Base-by-base conservation (phyloP, 371 early-diverging fungal genomes). In the Mortierella sp. region DNA sequence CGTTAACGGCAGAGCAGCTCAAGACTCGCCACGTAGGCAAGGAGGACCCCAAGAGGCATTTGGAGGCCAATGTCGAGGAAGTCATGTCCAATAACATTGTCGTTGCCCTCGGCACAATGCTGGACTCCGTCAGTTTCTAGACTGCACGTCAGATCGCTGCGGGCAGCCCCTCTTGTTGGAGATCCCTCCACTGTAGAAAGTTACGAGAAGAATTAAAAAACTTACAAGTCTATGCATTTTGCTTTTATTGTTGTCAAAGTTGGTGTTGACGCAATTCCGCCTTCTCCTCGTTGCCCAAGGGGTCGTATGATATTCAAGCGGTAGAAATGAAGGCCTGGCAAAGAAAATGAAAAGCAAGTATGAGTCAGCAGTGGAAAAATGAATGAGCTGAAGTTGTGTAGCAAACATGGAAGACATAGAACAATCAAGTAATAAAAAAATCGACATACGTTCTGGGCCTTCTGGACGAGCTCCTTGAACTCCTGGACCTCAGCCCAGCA, bases 41-140 rank as follows among this genome's bases (percentile, higher is more conserved):
- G 89, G 97, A 99, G 87, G 99, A 99, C 87, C 99, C 99, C 27
- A 99, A 99, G 92, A 94, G 99, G 79, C 99, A 99, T 88, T 90
- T 99, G 85, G 97, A 97, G 88, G 96, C 96, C 71, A 95, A 92
- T 35, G 98, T 97, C 3, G 97, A 98, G 79, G 88, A 91, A 43
- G 94, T 95, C 54, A 98, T 99, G 98, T 92, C 95, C 74, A 93
- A 95, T 88, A 99, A 98, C 85, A 98, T 99, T 88, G 97, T 98
- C 1, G 97, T 97, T 90, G 94, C 97, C 60, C 90, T 98, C 76
- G 98, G 96, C 27, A 95, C 97, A 10, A 97, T 98, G 94, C 91
- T 98, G 71, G 97, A 98, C 89, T 93, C 95, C 73, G 93, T 94
- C 71, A 92, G 93, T 79, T 95, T 95, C 74, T 93, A 92, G 46